A percentile compares a stretch with the other conserved stretches of the same genome.
phyloP scores from a whole-genome alignment of 1,139 yeast species.

The Pichia sp. region DNA sequence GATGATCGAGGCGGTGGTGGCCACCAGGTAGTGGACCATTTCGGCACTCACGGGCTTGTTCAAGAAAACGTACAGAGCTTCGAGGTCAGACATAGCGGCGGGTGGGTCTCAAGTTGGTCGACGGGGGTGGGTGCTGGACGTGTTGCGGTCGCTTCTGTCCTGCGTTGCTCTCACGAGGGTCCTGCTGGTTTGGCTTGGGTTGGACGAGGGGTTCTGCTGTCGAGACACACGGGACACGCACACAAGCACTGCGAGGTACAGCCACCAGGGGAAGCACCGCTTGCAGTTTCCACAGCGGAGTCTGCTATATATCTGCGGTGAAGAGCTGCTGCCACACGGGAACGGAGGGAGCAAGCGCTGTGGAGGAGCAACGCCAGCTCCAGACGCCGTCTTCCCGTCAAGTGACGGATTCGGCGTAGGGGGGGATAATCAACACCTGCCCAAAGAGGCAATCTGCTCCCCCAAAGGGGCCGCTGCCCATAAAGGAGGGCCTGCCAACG shows the following conservation, averaged over 20 bases:
- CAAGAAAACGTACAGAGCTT: constrained; percentile 70
- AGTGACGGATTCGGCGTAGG: not conserved
- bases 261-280: not conserved
- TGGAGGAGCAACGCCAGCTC: not conserved
- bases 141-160: no score
- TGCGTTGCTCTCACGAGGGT: no score
- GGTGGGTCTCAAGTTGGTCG: no score
- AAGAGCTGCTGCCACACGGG: not conserved
- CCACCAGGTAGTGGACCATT: constrained; percentile 77
- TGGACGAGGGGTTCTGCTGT: not conserved
- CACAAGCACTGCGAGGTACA: no score
- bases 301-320: not conserved
- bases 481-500: not conserved
- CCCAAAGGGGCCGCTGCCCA: not conserved
- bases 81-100: constrained; percentile 43
- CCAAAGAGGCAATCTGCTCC: not conserved
- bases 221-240: no score
- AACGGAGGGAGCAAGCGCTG: not conserved
- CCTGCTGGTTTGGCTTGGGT: no score
- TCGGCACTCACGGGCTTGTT: constrained; percentile 71
- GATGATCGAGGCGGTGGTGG: constrained; percentile 77
- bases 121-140: no score
- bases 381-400: not conserved
- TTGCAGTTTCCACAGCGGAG: not conserved
- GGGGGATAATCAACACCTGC: not conserved